Base-by-base conservation (phyloP, 2,329 filamentous ascomycete genomes). In the Pseudopyricularia cyperi region DNA sequence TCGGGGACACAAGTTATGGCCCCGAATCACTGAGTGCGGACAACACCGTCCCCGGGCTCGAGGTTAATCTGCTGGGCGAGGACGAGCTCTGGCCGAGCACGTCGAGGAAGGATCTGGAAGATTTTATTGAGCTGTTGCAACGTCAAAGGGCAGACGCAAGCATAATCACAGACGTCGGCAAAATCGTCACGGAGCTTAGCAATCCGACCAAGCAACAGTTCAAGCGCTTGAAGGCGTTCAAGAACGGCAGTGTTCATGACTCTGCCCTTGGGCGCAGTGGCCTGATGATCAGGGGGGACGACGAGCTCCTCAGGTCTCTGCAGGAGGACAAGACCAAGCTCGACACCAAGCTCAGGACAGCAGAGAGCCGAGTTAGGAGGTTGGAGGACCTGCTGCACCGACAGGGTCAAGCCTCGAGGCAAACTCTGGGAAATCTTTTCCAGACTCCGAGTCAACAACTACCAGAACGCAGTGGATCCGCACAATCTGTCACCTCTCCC, bases 201-300 rank as follows among this genome's bases (percentile, higher is more conserved):
- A 80, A 78, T 52, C 89, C 91, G 3, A 93, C 88, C 0, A 89
- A 85, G 59, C 88, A 93, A 64, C 90, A 95, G 63, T 80, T 83
- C 55, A 90, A 89, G 66, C 81, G 89, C 53, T 80, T 93, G 7
- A 95, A 91, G 65, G 89, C 89, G 5, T 97, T 98, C 72, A 96
- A 96, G 64, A 93, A 94, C 62, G 93, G 93, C 15, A 97, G 93
- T 62, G 79, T 97, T 35, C 89, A 96, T 60, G 93, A 97, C 63
- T 84, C 85, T n/a, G 81, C 80, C 3, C 77, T 96, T 55, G 89
- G 89, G n/a, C 82, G 85, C 61, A 94, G 87, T 57, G 91, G 89
- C 1, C 76, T 96, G 9, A 70, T 95, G 60, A 79, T 95, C 14
- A 82, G 88, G 37, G 89, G 88, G n/a, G 86, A 93, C 55, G 89